A percentile compares a stretch with the other conserved stretches of the same genome.
These are phyloP conservation scores for Lentinula raphanica DNA, from an alignment of 768 basidiomycete species.

Conservation along the genomic window DNA sequence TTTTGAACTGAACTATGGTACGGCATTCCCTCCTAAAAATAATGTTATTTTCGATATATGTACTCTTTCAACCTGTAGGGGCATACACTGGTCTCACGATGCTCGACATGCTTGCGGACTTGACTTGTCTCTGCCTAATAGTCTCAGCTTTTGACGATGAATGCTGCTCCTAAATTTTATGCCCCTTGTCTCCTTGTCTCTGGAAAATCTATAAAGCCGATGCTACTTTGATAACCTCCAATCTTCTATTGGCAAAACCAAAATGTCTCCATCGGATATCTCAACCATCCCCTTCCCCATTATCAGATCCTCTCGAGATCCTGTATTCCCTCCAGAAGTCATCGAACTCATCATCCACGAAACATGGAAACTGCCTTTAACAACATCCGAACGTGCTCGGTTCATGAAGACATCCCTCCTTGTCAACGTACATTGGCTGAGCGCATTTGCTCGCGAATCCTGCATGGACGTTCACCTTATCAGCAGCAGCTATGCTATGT, in stretches of 20 bases:
- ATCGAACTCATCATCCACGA: background rate
- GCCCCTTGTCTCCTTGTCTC: no score
- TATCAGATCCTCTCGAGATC: background rate
- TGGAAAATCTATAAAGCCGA: background rate
- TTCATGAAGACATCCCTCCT: background rate
- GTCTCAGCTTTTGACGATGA: no score
- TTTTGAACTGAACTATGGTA: no score
- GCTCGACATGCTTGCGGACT: no score
- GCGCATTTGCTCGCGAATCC: background rate
- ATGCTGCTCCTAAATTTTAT: no score
- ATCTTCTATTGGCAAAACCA: background rate
- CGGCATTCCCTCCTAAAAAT: no score
- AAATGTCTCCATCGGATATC: background rate
- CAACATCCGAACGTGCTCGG: background rate
- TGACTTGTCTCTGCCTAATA: no score
- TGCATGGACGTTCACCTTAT: background rate
- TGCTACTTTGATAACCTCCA: background rate
- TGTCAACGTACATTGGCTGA: background rate
- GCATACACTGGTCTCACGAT: no score
- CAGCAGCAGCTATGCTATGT: background rate
- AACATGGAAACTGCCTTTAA: background rate
- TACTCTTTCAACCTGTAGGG: no score
- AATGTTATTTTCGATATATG: no score
- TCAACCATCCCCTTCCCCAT: background rate
- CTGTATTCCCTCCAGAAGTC: background rate